A percentile compares a stretch with the other conserved stretches of the same genome.
These are phyloP conservation scores for Epichloe baconii DNA, from an alignment of 2,329 filamentous ascomycete genomes.

Conservation along the genomic window DNA sequence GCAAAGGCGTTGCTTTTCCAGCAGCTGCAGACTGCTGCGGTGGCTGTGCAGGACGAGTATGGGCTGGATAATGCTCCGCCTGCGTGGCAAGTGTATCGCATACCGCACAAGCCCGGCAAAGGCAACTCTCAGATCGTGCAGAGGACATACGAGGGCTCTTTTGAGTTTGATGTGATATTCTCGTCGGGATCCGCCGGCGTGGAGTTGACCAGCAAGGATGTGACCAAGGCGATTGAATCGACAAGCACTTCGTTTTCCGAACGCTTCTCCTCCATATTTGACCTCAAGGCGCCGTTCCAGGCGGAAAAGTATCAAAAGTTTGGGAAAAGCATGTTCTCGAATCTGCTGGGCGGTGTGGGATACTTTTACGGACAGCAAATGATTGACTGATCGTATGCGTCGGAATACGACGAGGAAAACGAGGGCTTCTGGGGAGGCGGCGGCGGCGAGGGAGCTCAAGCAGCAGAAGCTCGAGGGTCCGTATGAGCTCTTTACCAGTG, in stretches of 20 bases:
- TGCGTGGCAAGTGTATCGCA: slow-evolving; percentile 72
- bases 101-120: slow-evolving; percentile 51
- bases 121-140: slow-evolving; percentile 84
- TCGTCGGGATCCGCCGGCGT: slow-evolving; percentile 58
- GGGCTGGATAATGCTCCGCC: slow-evolving; percentile 59
- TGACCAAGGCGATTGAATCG: slow-evolving; percentile 56
- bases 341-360: slow-evolving; percentile 83
- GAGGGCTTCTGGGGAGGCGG: slow-evolving; percentile 91
- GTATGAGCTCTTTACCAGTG: slow-evolving; percentile 77
- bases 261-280: slow-evolving; percentile 54
- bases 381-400: slow-evolving; percentile 81
- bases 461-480: slow-evolving; percentile 64
- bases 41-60: slow-evolving; percentile 34
- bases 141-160: slow-evolving; percentile 79
- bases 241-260: slow-evolving; percentile 57
- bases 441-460: slow-evolving; percentile 58
- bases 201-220: slow-evolving; percentile 42
- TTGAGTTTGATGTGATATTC: slow-evolving; percentile 89
- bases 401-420: slow-evolving; percentile 87
- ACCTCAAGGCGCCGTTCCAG: slow-evolving; percentile 63
- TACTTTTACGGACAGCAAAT: slow-evolving; percentile 87
- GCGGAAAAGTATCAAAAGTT: slow-evolving; percentile 63
- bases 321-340: slow-evolving; percentile 84
- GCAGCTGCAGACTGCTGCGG: slow-evolving; percentile 37
- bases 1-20: slow-evolving; percentile 52